phyloP scores from a whole-genome alignment of 2,329 filamentous ascomycete genomes.

The Colletotrichum lindemuthianum region DNA sequence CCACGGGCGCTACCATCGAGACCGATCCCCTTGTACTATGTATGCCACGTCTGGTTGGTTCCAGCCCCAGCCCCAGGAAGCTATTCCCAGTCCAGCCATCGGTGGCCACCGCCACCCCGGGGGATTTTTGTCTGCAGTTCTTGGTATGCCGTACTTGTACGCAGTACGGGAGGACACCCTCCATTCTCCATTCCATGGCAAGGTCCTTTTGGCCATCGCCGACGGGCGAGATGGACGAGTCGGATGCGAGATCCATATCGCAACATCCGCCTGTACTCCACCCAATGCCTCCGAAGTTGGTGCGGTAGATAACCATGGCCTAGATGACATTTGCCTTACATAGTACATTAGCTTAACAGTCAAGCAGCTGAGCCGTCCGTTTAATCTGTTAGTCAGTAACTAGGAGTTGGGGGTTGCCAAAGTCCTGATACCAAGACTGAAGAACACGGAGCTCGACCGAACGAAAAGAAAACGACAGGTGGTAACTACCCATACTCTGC shows the following conservation, averaged over 20 bases:
- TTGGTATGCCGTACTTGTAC: slow-evolving; percentile 13
- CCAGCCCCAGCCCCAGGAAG: not conserved
- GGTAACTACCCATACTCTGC: not conserved
- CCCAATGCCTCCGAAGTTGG: slow-evolving; percentile 32
- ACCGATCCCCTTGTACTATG: not conserved
- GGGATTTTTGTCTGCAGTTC: slow-evolving; percentile 37
- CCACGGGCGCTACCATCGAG: not conserved
- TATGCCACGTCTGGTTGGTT: slow-evolving; percentile 25
- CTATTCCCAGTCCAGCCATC: slow-evolving; percentile 21
- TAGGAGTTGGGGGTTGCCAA: not conserved
- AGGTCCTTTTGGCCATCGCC: not conserved
- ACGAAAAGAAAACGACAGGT: slow-evolving; percentile 18
- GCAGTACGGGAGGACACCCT: too few species aligned
- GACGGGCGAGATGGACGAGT: slow-evolving; percentile 19
- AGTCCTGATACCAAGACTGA: slow-evolving; percentile 17
- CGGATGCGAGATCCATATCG: slow-evolving; percentile 21
- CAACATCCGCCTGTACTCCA: slow-evolving; percentile 4
- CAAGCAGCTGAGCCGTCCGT: not conserved
- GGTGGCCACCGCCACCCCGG: slow-evolving; percentile 19
- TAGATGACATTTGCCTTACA: not conserved
- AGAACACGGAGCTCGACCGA: slow-evolving; percentile 13
- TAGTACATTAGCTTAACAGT: slow-evolving; percentile 15
- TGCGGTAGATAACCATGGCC: slow-evolving; percentile 8
- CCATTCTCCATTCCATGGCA: slow-evolving; percentile 35
- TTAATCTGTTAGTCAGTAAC: too few species aligned